phyloP scores from a whole-genome alignment of 495 filamentous ascomycete species.

The Stereocaulon alpinum region DNA sequence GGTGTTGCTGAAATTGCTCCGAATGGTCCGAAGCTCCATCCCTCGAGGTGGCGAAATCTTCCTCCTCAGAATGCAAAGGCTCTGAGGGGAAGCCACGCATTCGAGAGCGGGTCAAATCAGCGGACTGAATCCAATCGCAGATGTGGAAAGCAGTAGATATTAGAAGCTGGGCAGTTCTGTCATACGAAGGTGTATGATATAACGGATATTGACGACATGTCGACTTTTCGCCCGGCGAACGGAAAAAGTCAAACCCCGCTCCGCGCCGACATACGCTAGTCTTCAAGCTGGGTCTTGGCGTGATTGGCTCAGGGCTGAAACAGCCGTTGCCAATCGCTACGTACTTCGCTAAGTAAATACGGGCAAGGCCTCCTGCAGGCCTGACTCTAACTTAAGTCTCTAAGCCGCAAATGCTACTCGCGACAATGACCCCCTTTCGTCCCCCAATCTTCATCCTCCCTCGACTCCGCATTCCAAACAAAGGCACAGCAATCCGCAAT shows the following conservation, averaged over 20 bases:
- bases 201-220: not conserved
- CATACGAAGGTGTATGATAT: not conserved
- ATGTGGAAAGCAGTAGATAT: no score
- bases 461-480: not conserved
- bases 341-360: not conserved
- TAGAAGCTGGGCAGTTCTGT: no score
- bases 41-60: slow-evolving; percentile 22
- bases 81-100: slow-evolving; percentile 23
- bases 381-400: no score
- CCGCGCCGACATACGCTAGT: not conserved
- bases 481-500: not conserved
- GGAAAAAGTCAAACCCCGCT: not conserved
- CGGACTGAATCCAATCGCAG: not conserved
- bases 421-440: not conserved
- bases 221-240: not conserved
- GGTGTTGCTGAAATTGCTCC: slow-evolving; percentile 24
- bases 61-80: slow-evolving; percentile 16
- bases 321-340: not conserved
- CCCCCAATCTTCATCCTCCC: not conserved
- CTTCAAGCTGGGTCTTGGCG: not conserved
- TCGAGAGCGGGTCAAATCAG: not conserved
- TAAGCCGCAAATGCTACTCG: not conserved
- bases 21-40: slow-evolving; percentile 16
- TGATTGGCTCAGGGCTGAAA: not conserved
- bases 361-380: not conserved